Percentiles rank a stretch among this genome's conserved stretches.
Evolutionary conservation across 2,329 filamentous ascomycete species (phyloP).

Genomic region (Aspergillus fumigatus): DNA sequence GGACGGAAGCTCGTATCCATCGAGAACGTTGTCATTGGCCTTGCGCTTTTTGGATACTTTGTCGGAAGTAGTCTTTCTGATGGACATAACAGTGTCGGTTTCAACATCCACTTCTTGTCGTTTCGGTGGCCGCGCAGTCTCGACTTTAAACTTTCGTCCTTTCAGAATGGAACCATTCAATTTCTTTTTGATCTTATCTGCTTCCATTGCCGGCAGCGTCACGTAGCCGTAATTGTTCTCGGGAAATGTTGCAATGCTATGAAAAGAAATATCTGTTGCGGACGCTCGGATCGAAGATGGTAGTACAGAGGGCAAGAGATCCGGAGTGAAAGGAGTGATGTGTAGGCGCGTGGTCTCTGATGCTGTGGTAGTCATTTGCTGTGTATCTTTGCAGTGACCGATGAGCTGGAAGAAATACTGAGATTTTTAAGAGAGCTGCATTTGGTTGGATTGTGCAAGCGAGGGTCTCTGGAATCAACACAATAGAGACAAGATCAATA

Average conservation of each 20-base stretch:
- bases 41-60: conserved; percentile 47
- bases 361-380: conserved; percentile 18
- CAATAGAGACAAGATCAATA: neutral
- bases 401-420: neutral
- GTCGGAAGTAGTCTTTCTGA: conserved; percentile 35
- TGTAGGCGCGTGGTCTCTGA: conserved; percentile 59
- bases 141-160: conserved; percentile 78
- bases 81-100: conserved; percentile 21
- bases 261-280: conserved; percentile 82
- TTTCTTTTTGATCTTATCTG: conserved; percentile 87
- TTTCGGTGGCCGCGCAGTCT: conserved; percentile 69
- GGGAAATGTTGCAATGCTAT: conserved; percentile 78
- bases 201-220: conserved; percentile 73
- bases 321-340: conserved; percentile 77
- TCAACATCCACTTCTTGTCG: conserved; percentile 40
- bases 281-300: conserved; percentile 60
- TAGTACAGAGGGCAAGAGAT: conserved; percentile 68
- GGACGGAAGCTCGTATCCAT: conserved; percentile 66
- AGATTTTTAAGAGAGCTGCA: neutral
- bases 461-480: neutral
- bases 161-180: conserved; percentile 81
- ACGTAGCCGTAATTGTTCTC: conserved; percentile 88
- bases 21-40: conserved; percentile 51
- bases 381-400: neutral
- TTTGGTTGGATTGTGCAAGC: neutral